These are phyloP conservation scores for Ceratobasidium theobromae DNA, from an alignment of 1,284 basidiomycete genomes.

Conservation along the genomic window DNA sequence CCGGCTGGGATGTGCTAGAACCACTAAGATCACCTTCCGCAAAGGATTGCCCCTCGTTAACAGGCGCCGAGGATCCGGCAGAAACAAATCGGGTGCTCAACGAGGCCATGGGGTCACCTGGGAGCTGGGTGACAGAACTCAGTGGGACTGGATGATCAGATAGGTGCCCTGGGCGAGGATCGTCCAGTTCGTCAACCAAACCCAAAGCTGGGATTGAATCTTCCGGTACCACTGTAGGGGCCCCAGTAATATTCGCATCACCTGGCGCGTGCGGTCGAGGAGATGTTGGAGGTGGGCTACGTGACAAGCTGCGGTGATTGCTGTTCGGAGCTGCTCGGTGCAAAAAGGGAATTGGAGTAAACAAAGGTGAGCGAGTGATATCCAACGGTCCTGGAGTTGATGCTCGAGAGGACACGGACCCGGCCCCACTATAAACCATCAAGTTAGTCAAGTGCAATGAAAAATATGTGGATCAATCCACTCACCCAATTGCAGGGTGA, in stretches of 20 bases:
- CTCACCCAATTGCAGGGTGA: conserved; percentile 9
- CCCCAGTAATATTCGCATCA: conserved; percentile 41
- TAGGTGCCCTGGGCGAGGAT: conserved; percentile 76
- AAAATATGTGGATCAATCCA: not conserved
- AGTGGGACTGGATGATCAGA: conserved; percentile 74
- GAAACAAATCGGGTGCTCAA: conserved; percentile 19
- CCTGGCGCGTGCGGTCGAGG: conserved; percentile 44
- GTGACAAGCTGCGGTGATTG: conserved; percentile 49
- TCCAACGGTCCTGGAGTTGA: conserved; percentile 46
- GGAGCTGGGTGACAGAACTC: conserved; percentile 55
- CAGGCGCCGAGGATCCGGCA: not conserved
- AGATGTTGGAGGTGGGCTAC: conserved; percentile 73
- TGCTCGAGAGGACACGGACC: conserved; percentile 44
- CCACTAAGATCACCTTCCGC: not conserved
- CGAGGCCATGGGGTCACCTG: not conserved
- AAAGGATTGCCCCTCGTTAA: not conserved
- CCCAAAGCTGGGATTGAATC: conserved; percentile 49
- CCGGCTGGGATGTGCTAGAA: not conserved
- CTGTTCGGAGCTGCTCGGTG: conserved; percentile 65
- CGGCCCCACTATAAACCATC: conserved; percentile 32
- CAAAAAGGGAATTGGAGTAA: conserved; percentile 83
- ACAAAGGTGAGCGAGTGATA: conserved; percentile 70
- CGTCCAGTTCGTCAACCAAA: conserved; percentile 78
- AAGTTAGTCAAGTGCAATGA: not conserved
- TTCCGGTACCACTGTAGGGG: conserved; percentile 33